These are phyloP conservation scores for Psilocybe tampanensis DNA, from an alignment of 768 basidiomycete species.

Conservation along the genomic window DNA sequence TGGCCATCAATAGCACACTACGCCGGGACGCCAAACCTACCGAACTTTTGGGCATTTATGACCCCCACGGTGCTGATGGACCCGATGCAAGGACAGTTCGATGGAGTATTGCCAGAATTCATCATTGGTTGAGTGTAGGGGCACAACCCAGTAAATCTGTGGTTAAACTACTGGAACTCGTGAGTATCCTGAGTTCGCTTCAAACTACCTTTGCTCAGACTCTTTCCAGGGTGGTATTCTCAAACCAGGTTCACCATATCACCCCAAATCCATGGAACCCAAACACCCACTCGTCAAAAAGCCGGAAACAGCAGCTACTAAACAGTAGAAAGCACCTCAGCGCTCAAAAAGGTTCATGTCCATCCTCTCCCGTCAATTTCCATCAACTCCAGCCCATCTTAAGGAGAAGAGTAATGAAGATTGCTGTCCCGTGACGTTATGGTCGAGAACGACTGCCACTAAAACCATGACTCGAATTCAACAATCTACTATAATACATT, in stretches of 20 bases:
- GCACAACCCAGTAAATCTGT: conserved; percentile 83
- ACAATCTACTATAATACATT: conserved; percentile 11
- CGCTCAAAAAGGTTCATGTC: neutral
- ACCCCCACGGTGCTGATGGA: conserved; percentile 61
- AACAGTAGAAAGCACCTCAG: neutral
- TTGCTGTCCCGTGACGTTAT: neutral
- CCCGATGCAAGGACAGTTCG: conserved; percentile 70
- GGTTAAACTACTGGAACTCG: conserved; percentile 76
- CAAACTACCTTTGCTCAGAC: neutral
- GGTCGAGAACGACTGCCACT: neutral
- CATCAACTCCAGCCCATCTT: neutral
- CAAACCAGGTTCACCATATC: conserved; percentile 57
- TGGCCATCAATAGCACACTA: conserved; percentile 74
- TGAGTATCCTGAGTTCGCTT: conserved; percentile 38
- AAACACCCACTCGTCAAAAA: conserved; percentile 19
- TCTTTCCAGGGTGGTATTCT: conserved; percentile 62
- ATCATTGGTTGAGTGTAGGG: conserved; percentile 86
- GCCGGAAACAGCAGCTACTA: neutral
- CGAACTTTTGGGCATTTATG: conserved; percentile 85
- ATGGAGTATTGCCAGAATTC: conserved; percentile 91
- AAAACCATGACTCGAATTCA: neutral
- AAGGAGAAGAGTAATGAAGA: neutral
- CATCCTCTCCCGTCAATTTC: neutral
- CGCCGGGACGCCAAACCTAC: conserved; percentile 84
- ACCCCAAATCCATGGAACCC: conserved; percentile 34